Base-by-base conservation (phyloP, 768 basidiomycete species). In the Pulveroboletus sp. region DNA sequence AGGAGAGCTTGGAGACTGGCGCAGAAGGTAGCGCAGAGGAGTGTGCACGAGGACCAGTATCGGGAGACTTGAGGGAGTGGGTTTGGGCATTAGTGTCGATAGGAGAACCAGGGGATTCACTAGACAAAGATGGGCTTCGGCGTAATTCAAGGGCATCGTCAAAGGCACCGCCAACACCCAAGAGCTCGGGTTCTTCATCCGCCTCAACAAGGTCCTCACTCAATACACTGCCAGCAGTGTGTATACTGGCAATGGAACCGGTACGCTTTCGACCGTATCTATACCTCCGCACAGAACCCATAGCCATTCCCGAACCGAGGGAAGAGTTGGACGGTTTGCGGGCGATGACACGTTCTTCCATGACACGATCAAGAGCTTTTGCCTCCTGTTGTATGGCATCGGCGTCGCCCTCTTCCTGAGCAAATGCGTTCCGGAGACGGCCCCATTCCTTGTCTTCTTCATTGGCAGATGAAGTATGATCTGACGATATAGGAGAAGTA, bases 391-490 rank as follows among this genome's bases (percentile, higher is more conserved):
- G 79, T 43, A 87, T 71, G 38, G 80, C 66, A 17, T 70, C 69
- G 59, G 73, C 80, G 57, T 87, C 82, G 13, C 21, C 35, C n/a
- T 72, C 70, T 28, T 75, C 74, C 13, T 71, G 70, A 15, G 60
- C 70, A 39, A 79, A 79, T 30, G 76, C 72, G 43, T 73, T 69
- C 46, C 90, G 78, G 46, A 76, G 77, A 39, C 86, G 83, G 47
- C 81, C 78, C 89, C 89, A 91, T 62, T 89, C 90, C 61, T 83
- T 89, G 60, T 86, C 85, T 32, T 87, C 85, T 24, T 83, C 81
- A 28, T 76, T 78, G 36, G 71, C 59, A 26, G 72, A 68, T 24
- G 78, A 80, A 35, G 81, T 78, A 15, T 65, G 69, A 53, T 83
- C 84, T 39, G 81, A 86, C 39, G 69, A 61, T 15, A 70, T 74